These are phyloP conservation scores for Meredithiella fracta DNA, from an alignment of 2,329 filamentous ascomycete genomes.

Conservation along the genomic window DNA sequence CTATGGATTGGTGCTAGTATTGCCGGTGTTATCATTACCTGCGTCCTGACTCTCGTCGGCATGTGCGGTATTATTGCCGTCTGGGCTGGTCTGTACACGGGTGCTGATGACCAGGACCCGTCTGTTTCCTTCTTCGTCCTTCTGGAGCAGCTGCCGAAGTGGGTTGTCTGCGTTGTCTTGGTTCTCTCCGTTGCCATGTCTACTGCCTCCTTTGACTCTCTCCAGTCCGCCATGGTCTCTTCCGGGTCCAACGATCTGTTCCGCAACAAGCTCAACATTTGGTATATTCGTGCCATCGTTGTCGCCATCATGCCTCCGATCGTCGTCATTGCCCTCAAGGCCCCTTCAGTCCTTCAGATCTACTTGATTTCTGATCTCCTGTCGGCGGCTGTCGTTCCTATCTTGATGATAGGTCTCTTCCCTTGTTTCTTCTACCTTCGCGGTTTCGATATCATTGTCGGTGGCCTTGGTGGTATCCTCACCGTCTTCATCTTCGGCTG, in stretches of 20 bases:
- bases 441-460: conserved; percentile 65
- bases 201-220: conserved; percentile 62
- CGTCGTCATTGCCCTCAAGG: conserved; percentile 56
- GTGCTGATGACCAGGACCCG: conserved; percentile 39
- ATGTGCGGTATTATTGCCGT: conserved; percentile 57
- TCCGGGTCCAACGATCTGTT: conserved; percentile 72
- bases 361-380: conserved; percentile 71
- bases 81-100: conserved; percentile 58
- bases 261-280: conserved; percentile 62
- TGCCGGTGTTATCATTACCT: conserved; percentile 46
- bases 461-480: conserved; percentile 60
- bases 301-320: conserved; percentile 59
- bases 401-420: conserved; percentile 54
- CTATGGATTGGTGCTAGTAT: conserved; percentile 58
- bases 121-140: conserved; percentile 61
- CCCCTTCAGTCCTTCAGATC: conserved; percentile 61
- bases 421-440: conserved; percentile 61
- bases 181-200: conserved; percentile 66
- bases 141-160: conserved; percentile 53
- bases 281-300: conserved; percentile 53
- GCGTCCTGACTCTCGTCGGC: conserved; percentile 58
- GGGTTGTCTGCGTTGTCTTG: conserved; percentile 69
- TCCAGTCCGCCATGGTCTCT: conserved; percentile 75
- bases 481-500: conserved; percentile 69
- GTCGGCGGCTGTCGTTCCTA: conserved; percentile 59